Percentiles rank a stretch among this genome's conserved stretches.
These are phyloP conservation scores for Coelastrella sp. DNA, from an alignment of 139 green algal genomes.

Conservation along the genomic window DNA sequence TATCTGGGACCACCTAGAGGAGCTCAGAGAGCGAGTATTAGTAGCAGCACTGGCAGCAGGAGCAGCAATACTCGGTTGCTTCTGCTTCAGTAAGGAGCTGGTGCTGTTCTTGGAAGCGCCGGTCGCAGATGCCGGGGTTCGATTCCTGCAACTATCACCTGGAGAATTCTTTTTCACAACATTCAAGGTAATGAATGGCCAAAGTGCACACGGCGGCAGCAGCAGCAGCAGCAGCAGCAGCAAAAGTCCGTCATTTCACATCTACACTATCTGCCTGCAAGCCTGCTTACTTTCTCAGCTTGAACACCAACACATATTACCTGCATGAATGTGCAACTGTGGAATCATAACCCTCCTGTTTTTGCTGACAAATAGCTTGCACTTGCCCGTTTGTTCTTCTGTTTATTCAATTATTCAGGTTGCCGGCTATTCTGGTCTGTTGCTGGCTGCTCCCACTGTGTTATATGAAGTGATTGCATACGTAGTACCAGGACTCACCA, in stretches of 20 bases:
- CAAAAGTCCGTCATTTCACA: too few species aligned
- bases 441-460: slow-evolving; percentile 91
- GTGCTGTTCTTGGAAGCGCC: slow-evolving; percentile 97
- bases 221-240: background rate
- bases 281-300: too few species aligned
- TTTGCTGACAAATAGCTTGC: background rate
- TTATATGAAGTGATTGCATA: slow-evolving; percentile 98
- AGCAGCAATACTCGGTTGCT: slow-evolving; percentile 87
- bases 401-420: slow-evolving; percentile 65
- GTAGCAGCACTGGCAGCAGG: slow-evolving; percentile 73
- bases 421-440: slow-evolving; percentile 93
- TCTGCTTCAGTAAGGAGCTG: slow-evolving; percentile 89
- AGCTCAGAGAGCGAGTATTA: slow-evolving; percentile 91
- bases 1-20: slow-evolving; percentile 98
- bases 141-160: slow-evolving; percentile 97
- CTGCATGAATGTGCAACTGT: too few species aligned
- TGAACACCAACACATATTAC: too few species aligned
- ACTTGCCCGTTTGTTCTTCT: background rate
- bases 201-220: too few species aligned
- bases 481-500: slow-evolving; percentile 95
- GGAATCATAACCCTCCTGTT: too few species aligned
- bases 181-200: slow-evolving; percentile 84
- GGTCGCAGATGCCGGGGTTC: slow-evolving; percentile 90
- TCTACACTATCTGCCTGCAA: too few species aligned
- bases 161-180: slow-evolving; percentile 99